phyloP scores from a whole-genome alignment of 352 stramenopile species.

The Blastocystis sp. region DNA sequence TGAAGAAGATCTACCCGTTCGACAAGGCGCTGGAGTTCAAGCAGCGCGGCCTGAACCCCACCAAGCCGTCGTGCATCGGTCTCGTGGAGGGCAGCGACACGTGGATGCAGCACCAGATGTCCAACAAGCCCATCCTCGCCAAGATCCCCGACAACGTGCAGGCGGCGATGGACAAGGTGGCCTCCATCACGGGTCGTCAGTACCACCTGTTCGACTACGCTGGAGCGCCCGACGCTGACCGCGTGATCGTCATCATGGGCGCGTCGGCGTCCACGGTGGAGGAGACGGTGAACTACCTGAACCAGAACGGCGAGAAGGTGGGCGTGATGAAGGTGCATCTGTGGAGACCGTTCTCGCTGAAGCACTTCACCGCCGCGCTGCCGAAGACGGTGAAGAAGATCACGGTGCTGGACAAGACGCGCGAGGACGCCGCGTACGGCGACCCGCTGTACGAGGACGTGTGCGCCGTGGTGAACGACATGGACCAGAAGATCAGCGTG shows the following conservation, averaged over 20 bases:
- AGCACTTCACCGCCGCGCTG: conserved; percentile 80
- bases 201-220: conserved; percentile 85
- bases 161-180: conserved; percentile 82
- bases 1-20: conserved; percentile 77
- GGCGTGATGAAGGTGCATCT: conserved; percentile 83
- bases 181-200: conserved; percentile 81
- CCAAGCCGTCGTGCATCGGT: conserved; percentile 3
- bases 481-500: conserved; percentile 77
- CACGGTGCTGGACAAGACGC: conserved; percentile 81
- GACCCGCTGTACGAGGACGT: conserved; percentile 79
- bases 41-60: conserved; percentile 73
- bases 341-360: conserved; percentile 82
- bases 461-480: conserved; percentile 80
- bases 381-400: conserved; percentile 79
- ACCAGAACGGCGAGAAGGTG: conserved; percentile 81
- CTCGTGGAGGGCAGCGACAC: conserved; percentile 48
- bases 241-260: conserved; percentile 81
- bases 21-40: conserved; percentile 74
- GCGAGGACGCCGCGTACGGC: conserved; percentile 80
- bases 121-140: conserved; percentile 57
- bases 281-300: conserved; percentile 81
- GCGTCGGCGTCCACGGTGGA: conserved; percentile 79
- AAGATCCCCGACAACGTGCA: conserved; percentile 81
- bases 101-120: conserved; percentile 52
- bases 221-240: conserved; percentile 80